phyloP scores from a whole-genome alignment of 108 stramenopile genomes.

The Cyclotella choctawhatcheeana region DNA sequence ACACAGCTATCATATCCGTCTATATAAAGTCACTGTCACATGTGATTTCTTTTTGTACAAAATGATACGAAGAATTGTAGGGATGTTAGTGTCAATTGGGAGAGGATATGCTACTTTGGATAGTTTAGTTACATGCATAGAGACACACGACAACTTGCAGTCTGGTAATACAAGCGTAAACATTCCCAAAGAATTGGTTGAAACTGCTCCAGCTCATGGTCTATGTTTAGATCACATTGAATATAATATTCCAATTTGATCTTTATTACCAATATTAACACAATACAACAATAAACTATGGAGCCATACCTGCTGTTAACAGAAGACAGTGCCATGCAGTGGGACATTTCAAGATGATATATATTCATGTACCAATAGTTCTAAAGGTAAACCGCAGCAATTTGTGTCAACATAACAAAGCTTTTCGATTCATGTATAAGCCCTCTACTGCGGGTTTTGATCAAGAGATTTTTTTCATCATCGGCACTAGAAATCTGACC shows the following conservation, averaged over 20 bases:
- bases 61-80: conserved; percentile 49
- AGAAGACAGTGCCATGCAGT: too few species aligned
- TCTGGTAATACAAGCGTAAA: neutral
- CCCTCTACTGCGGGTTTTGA: too few species aligned
- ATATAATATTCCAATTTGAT: conserved; percentile 29
- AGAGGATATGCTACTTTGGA: conserved; percentile 13
- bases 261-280: too few species aligned
- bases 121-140: conserved; percentile 14
- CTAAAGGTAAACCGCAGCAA: too few species aligned
- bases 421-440: too few species aligned
- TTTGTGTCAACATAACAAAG: too few species aligned
- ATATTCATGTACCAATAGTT: too few species aligned
- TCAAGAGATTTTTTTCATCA: too few species aligned
- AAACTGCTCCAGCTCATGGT: conserved; percentile 38
- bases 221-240: conserved; percentile 45
- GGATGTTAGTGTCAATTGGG: conserved; percentile 32
- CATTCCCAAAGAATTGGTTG: conserved; percentile 14
- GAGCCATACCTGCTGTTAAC: too few species aligned
- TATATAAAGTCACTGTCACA: conserved; percentile 27
- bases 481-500: too few species aligned
- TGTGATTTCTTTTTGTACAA: conserved; percentile 49
- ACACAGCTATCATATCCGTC: neutral
- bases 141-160: conserved; percentile 16
- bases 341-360: neutral
- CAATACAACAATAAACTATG: too few species aligned